Conservation (phyloP, 257 asterid species). For the Osmanthus fragrans region DNA sequence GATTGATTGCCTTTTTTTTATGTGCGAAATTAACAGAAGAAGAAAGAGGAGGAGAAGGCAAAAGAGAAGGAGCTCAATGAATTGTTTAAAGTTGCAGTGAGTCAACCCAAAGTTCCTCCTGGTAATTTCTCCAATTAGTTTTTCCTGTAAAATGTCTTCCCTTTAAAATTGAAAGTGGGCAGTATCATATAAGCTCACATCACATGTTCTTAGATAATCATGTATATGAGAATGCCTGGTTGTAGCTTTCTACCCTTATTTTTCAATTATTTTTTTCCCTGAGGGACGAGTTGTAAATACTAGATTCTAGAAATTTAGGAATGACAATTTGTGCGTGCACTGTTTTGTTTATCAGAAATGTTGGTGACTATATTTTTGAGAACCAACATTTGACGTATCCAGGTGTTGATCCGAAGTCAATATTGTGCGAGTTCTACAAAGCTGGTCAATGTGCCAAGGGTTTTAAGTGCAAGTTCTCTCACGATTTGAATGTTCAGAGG, state of each 20-base stretch:
- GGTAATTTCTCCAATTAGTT: constrained; percentile 44
- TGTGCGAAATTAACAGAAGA: constrained; percentile 61
- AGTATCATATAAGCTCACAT: background rate
- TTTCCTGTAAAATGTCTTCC: background rate
- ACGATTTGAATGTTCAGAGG: constrained; percentile 91
- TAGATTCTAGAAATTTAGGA: background rate
- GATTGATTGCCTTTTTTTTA: constrained; percentile 8
- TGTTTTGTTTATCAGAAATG: background rate
- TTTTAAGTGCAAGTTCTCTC: constrained; percentile 95
- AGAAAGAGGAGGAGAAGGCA: constrained; percentile 94
- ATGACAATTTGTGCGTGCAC: background rate
- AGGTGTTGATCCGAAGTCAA: constrained; percentile 96
- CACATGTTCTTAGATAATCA: too few species aligned
- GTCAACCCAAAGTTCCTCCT: constrained; percentile 93
- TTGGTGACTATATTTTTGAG: background rate
- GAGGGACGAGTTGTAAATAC: background rate
- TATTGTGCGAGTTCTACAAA: constrained; percentile 81
- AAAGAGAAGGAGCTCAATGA: constrained; percentile 90
- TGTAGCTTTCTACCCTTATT: background rate
- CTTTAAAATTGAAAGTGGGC: background rate
- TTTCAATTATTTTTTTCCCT: background rate
- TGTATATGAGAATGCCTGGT: background rate
- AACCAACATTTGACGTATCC: constrained; percentile 21
- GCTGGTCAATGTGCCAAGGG: constrained; percentile 90
- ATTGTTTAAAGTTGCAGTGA: constrained; percentile 79